These are phyloP conservation scores for Anthostomella pinea DNA, from an alignment of 2,329 filamentous ascomycete genomes.

Conservation along the genomic window DNA sequence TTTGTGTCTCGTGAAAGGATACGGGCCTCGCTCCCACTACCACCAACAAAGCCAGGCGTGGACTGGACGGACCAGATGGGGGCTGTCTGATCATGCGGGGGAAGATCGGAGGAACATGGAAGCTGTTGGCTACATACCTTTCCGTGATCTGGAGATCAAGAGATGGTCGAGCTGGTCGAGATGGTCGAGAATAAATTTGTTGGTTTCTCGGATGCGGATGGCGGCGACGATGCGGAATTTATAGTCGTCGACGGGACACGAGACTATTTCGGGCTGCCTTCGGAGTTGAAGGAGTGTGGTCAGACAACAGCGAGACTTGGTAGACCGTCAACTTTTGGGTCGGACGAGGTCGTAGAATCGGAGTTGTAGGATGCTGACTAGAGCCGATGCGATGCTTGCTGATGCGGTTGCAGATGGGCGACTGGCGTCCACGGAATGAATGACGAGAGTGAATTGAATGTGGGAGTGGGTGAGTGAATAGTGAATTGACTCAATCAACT, in stretches of 20 bases:
- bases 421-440: conserved; percentile 29
- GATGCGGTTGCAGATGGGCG: conserved; percentile 20
- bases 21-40: neutral
- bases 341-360: conserved; percentile 13
- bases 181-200: too few relatives aligned
- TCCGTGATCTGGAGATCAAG: too few relatives aligned
- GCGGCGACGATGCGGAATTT: too few relatives aligned
- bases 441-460: conserved; percentile 21
- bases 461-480: conserved; percentile 21
- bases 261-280: conserved; percentile 12
- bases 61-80: too few relatives aligned
- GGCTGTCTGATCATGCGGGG: too few relatives aligned
- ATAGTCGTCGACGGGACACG: conserved; percentile 14
- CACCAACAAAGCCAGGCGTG: conserved; percentile 10
- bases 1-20: conserved; percentile 3
- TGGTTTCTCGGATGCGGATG: too few relatives aligned
- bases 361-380: conserved; percentile 21
- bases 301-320: conserved; percentile 20
- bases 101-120: too few relatives aligned
- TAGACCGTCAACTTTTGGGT: conserved; percentile 17
- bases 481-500: conserved; percentile 24
- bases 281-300: conserved; percentile 20
- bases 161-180: too few relatives aligned
- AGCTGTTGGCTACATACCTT: too few relatives aligned
- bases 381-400: conserved; percentile 17